phyloP scores from a whole-genome alignment of 192 early-diverging fungal genomes.

The Radiomyces spectabilis region DNA sequence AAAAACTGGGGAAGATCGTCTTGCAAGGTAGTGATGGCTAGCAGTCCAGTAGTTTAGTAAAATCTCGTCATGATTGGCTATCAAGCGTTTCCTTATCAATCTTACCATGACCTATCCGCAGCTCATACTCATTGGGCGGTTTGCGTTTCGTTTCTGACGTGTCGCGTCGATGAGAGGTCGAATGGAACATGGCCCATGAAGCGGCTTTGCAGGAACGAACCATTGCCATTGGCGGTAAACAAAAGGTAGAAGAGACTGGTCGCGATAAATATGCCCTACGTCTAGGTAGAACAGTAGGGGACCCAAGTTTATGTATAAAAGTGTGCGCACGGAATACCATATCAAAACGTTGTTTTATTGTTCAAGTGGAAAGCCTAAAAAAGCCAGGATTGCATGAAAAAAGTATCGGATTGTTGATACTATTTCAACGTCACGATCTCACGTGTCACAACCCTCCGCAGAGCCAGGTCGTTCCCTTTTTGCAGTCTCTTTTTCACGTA shows the following conservation, averaged over 20 bases:
- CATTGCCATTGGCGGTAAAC: neutral
- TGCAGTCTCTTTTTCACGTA: neutral
- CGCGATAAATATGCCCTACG: no score
- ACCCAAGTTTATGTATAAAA: no score
- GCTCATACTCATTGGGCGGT: constrained; percentile 6
- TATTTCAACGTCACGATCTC: no score
- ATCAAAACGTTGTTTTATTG: no score
- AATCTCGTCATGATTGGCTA: neutral
- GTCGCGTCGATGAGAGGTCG: neutral
- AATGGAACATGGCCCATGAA: neutral
- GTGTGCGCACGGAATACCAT: no score
- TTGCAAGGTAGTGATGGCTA: constrained; percentile 43
- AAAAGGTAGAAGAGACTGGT: neutral
- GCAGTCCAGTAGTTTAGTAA: neutral
- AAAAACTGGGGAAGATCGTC: constrained; percentile 46
- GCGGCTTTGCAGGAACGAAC: neutral
- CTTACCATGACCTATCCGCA: constrained; percentile 2
- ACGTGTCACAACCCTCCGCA: no score
- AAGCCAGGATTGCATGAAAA: no score
- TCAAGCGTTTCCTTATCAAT: neutral
- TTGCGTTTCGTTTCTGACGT: neutral
- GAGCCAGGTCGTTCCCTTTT: no score
- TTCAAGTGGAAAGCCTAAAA: no score
- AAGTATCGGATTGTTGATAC: no score
- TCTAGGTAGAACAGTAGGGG: no score